A percentile compares a stretch with the other conserved stretches of the same genome.
phyloP scores from a whole-genome alignment of 108 stramenopile species.

The Discostella pseudostelligera region DNA sequence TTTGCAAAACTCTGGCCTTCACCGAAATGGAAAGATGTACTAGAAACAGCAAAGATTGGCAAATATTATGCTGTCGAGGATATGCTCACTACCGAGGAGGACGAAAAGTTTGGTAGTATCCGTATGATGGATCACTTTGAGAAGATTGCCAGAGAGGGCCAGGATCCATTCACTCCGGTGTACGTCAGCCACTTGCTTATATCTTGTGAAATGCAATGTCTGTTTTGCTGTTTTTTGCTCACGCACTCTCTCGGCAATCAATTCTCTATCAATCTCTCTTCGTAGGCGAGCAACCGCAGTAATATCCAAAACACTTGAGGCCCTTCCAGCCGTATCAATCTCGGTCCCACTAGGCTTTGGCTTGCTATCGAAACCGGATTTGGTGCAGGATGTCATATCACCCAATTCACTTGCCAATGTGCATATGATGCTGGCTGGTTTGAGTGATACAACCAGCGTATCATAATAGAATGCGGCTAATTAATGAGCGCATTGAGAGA shows the following conservation, averaged over 20 bases:
- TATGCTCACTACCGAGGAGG: conserved; percentile 75
- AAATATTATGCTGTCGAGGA: conserved; percentile 91
- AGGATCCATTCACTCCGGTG: conserved; percentile 71
- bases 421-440: conserved; percentile 26
- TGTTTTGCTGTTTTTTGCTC: not conserved
- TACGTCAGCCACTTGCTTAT: conserved; percentile 15
- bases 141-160: conserved; percentile 72
- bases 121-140: conserved; percentile 77
- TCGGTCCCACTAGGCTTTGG: conserved; percentile 36
- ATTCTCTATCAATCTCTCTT: not conserved
- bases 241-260: not conserved
- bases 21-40: conserved; percentile 65
- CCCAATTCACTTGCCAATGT: conserved; percentile 30
- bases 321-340: conserved; percentile 37
- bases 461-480: too few relatives aligned
- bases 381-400: conserved; percentile 23
- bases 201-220: too few relatives aligned
- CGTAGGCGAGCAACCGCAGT: conserved; percentile 39
- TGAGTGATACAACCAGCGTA: conserved; percentile 18
- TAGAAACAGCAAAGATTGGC: conserved; percentile 81
- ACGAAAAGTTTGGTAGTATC: conserved; percentile 74
- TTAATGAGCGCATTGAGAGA: too few relatives aligned
- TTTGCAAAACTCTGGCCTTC: conserved; percentile 44
- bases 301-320: conserved; percentile 40
- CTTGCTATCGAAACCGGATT: conserved; percentile 31